Conservation (phyloP, 495 filamentous ascomycete genomes). For the Penicillium paxilli region DNA sequence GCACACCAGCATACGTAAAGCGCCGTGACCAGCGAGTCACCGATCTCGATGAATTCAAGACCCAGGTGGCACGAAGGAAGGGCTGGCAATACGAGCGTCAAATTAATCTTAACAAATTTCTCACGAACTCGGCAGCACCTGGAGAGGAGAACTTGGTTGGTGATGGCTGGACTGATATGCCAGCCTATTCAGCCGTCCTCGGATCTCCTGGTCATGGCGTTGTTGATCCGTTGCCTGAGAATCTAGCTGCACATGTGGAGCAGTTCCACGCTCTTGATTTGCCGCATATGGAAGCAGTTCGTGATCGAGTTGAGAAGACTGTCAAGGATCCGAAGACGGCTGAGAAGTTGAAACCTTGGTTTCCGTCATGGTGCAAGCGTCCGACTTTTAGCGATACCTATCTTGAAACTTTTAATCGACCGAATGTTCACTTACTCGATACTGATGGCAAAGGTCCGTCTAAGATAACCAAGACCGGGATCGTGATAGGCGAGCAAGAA, state of each 20-base stretch:
- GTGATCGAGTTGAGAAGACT: conserved; percentile 30
- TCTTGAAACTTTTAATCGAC: conserved; percentile 26
- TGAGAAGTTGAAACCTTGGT: conserved; percentile 25
- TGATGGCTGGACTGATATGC: conserved; percentile 17
- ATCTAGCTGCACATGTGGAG: not conserved
- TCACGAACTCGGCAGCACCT: not conserved
- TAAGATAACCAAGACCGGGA: conserved; percentile 15
- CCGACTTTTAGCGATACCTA: conserved; percentile 31
- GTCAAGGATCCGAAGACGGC: conserved; percentile 20
- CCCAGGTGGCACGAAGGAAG: conserved; percentile 23
- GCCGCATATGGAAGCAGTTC: conserved; percentile 9
- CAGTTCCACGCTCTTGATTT: not conserved
- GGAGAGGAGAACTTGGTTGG: conserved; percentile 5
- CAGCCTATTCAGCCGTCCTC: conserved; percentile 2
- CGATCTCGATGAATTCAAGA: conserved; percentile 43
- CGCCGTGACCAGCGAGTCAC: conserved; percentile 48
- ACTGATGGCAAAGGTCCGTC: conserved; percentile 23
- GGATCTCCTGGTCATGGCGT: not conserved
- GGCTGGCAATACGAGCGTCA: conserved; percentile 41
- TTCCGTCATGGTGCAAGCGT: conserved; percentile 31
- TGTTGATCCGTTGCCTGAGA: not conserved
- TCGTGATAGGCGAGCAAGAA: conserved; percentile 32
- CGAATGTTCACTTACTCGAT: conserved; percentile 30
- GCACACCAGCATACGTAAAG: conserved; percentile 49
- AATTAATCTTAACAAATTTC: conserved; percentile 25